phyloP scores from a whole-genome alignment of 352 stramenopile genomes.

The Phytophthora sp. region DNA sequence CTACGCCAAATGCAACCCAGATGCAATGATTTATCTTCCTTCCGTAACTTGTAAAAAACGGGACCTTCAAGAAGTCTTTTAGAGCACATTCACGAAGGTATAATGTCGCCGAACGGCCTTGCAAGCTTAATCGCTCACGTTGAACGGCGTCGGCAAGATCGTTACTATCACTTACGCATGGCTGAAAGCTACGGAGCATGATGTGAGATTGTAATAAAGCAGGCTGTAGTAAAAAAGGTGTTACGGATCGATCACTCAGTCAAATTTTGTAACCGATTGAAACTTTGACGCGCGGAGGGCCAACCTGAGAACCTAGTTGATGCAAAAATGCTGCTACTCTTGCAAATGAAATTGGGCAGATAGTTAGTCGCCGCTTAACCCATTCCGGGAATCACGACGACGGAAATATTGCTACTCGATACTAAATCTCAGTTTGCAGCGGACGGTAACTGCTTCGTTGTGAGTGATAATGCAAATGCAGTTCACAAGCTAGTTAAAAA shows the following conservation, averaged over 20 bases:
- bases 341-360: conserved; percentile 9
- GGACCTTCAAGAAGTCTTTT: background rate
- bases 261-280: conserved; percentile 9
- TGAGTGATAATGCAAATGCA: background rate
- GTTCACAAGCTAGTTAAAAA: background rate
- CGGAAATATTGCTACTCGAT: background rate
- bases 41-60: background rate
- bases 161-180: background rate
- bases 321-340: conserved; percentile 6
- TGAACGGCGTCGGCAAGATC: background rate
- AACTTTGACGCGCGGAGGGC: background rate
- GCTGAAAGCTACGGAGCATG: background rate
- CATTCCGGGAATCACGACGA: background rate
- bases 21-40: background rate
- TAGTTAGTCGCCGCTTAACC: background rate
- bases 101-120: conserved; percentile 2
- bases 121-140: background rate
- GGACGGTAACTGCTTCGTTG: background rate
- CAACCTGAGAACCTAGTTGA: background rate
- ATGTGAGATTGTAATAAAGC: conserved; percentile 4
- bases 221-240: background rate
- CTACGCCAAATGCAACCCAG: background rate
- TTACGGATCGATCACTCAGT: conserved; percentile 9
- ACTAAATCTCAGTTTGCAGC: background rate
- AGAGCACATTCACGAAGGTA: background rate